Base-by-base conservation (phyloP, 495 filamentous ascomycete genomes). In the Hypoxylon cercidicola region DNA sequence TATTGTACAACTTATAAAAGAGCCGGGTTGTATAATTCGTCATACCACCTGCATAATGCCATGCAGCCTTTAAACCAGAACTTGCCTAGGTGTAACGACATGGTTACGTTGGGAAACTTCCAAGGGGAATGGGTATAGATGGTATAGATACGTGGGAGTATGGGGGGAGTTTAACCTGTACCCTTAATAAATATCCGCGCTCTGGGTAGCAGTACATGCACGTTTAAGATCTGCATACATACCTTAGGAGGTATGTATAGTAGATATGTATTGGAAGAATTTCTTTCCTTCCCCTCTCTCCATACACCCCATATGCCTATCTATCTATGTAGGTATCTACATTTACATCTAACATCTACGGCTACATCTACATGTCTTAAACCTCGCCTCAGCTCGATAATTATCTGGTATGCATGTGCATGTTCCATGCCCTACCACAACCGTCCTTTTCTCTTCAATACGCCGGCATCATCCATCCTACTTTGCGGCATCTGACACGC, bases 21-120 rank as follows among this genome's bases (percentile, higher is more conserved):
- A 23, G 32, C 53, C 54, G 37, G 54, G 55, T 56, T 68, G 65
- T 63, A 62, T 50, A 68, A 68, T 63, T 68, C 65, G 60, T 68
- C 65, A 68, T 68, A 63, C 44, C 54, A 60, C 65, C 60, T 68
- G 65, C 65, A 68, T 63, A 55, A 63, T 54, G 60, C 55, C 65
- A 68, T 68, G 65, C 65, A 60, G 45, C 34, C 55, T 39, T 55
- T 48, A 57, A 49, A 43, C 52, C 52, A 55, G 48, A 68, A 58
- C 30, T 51, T 68, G 44, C 58, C 54, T 54, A 59, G 34, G 35
- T 16, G 46, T 41, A 61, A 23, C 49, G 30, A 46, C 25, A n/a
- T 19, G 28, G 44, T 60, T 50, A 37, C 55, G 41, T 47, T 58
- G 10, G 39, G 54, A 51, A 57, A 34, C 12, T 45, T 56, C 35